Evolutionary conservation across 805 yeast species (phyloP), one percentile per base, ranked within the genome.

Genomic region (Cyberlindnera amylophila): DNA sequence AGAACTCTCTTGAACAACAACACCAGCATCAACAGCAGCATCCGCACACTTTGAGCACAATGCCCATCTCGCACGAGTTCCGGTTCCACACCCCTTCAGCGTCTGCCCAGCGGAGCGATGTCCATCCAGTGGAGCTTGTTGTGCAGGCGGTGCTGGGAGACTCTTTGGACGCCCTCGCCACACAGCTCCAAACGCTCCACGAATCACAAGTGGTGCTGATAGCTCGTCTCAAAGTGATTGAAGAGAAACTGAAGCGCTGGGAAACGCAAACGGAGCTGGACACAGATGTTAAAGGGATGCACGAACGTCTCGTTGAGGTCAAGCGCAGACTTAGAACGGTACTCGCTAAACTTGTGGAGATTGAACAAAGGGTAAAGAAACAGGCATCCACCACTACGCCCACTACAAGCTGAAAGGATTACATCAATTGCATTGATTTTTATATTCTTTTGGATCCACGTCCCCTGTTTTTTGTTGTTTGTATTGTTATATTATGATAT

Each of bases 101-200:
- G 13, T 15, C 42, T 6, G 4, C 36, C 6, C 33, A 32, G 23
- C 33, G 28, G 17, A 46, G 30, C 23, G 71, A 72, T 24, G 64
- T 78, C 13, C 84, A 79, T 53, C 82, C 83, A 0, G 69, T 79
- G 34, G 86, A 79, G 46, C 63, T 78, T 23, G 70, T 78, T 2
- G 82, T 79, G 0, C 85, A 79, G 47, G 62, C 77, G 9, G 56
- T 79, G 2, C 54, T 79, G 7, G 79, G 79, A 26, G 73, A 75
- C 1, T 72, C 83, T 2, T 58, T 79, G 8, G 83, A 79, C 32
- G 63, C 61, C 4, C 59, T 79, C 18, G 70, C 74, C 40, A 71
- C 71, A 39, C 73, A 72, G 41, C 65, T 79, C 26, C 74, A 74
- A 46, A 71, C 70, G 46, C 57, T 79, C 23, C 74, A 75, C 52